Conservation (phyloP, 2,329 filamentous ascomycete species). For the Talaromyces pinophilus region DNA sequence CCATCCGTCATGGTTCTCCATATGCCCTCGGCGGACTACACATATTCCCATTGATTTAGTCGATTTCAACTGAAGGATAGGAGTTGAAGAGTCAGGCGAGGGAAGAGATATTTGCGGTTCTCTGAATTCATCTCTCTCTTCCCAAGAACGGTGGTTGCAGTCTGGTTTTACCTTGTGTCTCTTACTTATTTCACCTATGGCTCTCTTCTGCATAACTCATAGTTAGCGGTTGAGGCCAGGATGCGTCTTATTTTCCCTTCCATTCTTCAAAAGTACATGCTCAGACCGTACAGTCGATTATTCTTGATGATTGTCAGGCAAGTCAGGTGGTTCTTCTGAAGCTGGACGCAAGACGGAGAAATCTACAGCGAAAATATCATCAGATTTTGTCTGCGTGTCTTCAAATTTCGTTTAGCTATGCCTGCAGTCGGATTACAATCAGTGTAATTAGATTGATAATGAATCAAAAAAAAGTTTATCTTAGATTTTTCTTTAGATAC, state of each 20-base stretch:
- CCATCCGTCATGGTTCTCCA: not conserved
- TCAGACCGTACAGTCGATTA: not conserved
- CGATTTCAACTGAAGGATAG: not conserved
- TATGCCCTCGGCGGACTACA: not conserved
- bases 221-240: not conserved
- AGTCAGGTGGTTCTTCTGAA: not conserved
- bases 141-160: not conserved
- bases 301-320: not conserved
- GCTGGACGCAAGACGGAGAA: not conserved
- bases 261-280: conserved; percentile 7
- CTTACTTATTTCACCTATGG: not conserved
- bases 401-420: not conserved
- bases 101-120: not conserved
- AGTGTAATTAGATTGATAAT: conserved; percentile 1
- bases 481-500: not conserved
- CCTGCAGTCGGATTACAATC: not conserved
- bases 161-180: conserved; percentile 1
- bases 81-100: not conserved
- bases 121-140: not conserved
- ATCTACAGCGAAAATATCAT: not conserved
- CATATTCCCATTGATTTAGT: not conserved
- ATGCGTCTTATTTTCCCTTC: not conserved
- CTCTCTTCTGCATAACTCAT: not conserved
- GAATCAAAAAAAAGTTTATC: conserved; percentile 1
- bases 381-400: not conserved